phyloP scores from a whole-genome alignment of 495 filamentous ascomycete species.

The Penicillium turbatum region DNA sequence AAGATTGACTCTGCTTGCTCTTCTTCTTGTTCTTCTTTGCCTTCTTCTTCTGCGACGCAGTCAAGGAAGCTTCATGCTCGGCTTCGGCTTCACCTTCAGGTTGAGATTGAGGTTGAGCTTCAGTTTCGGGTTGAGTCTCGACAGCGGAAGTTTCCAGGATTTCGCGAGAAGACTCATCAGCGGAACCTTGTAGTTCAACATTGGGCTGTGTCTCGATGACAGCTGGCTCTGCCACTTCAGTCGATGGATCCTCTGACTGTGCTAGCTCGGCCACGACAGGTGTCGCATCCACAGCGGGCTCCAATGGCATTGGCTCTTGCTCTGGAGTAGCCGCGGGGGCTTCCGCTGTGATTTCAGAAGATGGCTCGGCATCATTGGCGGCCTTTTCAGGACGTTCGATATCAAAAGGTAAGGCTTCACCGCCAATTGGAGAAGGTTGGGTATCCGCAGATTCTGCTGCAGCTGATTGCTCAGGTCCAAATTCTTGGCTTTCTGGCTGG shows the following conservation, averaged over 20 bases:
- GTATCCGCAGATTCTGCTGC: slow-evolving; percentile 12
- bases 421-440: slow-evolving; percentile 19
- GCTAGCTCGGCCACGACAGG: not conserved
- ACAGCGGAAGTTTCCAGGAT: slow-evolving; percentile 4
- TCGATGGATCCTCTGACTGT: not conserved
- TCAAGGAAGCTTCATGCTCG: slow-evolving; percentile 22
- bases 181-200: not conserved
- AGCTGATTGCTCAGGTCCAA: slow-evolving; percentile 14
- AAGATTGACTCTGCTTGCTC: slow-evolving; percentile 17
- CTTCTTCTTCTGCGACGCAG: slow-evolving; percentile 33
- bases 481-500: slow-evolving; percentile 10
- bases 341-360: slow-evolving; percentile 9
- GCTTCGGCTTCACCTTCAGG: slow-evolving; percentile 7
- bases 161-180: not conserved
- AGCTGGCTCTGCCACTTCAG: not conserved
- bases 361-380: not conserved
- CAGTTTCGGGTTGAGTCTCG: slow-evolving; percentile 5
- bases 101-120: slow-evolving; percentile 1
- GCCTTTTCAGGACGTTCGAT: not conserved
- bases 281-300: not conserved
- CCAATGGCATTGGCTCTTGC: slow-evolving; percentile 5
- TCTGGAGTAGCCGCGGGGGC: not conserved
- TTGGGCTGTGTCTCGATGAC: not conserved
- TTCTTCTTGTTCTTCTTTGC: slow-evolving; percentile 41
- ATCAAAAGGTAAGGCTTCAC: slow-evolving; percentile 17